phyloP scores from a whole-genome alignment of 2,329 filamentous ascomycete species.

The Pseudocercospora eumusae region DNA sequence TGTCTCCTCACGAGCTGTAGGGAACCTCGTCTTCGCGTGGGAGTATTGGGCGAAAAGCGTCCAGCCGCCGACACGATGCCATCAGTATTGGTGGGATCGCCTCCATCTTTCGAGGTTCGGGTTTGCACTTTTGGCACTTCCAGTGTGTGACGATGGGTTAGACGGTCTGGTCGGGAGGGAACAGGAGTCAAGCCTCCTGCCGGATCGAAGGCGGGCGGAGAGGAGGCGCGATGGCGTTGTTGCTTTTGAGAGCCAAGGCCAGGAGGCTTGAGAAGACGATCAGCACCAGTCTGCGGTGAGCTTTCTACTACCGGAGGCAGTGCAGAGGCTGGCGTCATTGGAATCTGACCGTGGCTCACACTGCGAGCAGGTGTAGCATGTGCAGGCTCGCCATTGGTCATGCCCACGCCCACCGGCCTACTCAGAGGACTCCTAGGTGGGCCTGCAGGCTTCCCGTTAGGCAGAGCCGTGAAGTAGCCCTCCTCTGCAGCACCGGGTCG shows the following conservation, averaged over 20 bases:
- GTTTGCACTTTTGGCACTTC: slow-evolving; percentile 76
- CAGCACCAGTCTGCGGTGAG: slow-evolving; percentile 28
- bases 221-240: slow-evolving; percentile 38
- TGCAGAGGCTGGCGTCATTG: slow-evolving; percentile 30
- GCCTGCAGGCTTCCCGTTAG: slow-evolving; percentile 41
- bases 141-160: slow-evolving; percentile 83
- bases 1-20: slow-evolving; percentile 76
- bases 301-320: slow-evolving; percentile 36
- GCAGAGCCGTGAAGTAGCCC: slow-evolving; percentile 49
- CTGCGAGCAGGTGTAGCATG: slow-evolving; percentile 14
- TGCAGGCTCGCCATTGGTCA: slow-evolving; percentile 26
- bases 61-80: slow-evolving; percentile 65
- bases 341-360: slow-evolving; percentile 25
- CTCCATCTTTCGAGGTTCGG: slow-evolving; percentile 70
- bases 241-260: slow-evolving; percentile 18
- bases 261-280: slow-evolving; percentile 35
- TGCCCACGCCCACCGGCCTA: slow-evolving; percentile 23
- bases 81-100: slow-evolving; percentile 54
- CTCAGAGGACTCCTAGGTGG: slow-evolving; percentile 38
- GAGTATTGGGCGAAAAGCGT: slow-evolving; percentile 73
- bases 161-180: slow-evolving; percentile 55
- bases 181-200: slow-evolving; percentile 56
- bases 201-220: slow-evolving; percentile 42
- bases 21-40: slow-evolving; percentile 73
- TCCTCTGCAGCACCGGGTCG: slow-evolving; percentile 44